phyloP scores from a whole-genome alignment of 108 stramenopile species.

The Cyclotella sp. region DNA sequence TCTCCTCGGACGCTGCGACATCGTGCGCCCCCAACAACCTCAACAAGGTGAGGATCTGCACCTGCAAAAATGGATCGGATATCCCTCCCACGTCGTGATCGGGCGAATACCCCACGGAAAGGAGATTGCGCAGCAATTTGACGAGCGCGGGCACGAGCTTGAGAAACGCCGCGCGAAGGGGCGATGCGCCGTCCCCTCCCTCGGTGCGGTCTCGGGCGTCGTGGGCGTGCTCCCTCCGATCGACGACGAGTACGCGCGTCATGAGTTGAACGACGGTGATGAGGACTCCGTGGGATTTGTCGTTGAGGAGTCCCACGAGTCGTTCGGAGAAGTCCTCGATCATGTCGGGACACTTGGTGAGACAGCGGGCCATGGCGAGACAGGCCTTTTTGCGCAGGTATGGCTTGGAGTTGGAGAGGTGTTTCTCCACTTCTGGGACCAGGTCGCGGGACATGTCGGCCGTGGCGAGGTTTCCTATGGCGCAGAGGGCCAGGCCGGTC shows the following conservation, averaged over 20 bases:
- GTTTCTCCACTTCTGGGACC: conserved; percentile 95
- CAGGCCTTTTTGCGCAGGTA: conserved; percentile 98
- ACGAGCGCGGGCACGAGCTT: conserved; percentile 91
- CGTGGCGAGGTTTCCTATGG: conserved; percentile 98
- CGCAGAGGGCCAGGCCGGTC: conserved; percentile 93
- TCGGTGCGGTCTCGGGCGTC: no score
- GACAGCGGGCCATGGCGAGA: conserved; percentile 92
- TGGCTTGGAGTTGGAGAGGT: conserved; percentile 78
- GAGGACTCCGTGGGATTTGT: conserved; percentile 96
- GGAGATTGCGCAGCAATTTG: conserved; percentile 91
- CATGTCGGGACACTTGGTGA: conserved; percentile 95
- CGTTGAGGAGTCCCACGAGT: conserved; percentile 88
- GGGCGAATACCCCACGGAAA: conserved; percentile 92
- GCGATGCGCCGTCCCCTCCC: conserved; percentile 56
- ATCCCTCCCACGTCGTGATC: conserved; percentile 97
- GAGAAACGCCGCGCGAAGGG: conserved; percentile 73
- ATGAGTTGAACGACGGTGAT: conserved; percentile 96
- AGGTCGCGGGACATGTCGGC: conserved; percentile 96
- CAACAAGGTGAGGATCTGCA: conserved; percentile 90
- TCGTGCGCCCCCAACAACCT: conserved; percentile 87
- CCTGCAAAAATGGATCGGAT: conserved; percentile 96
- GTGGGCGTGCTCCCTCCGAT: conserved; percentile 61
- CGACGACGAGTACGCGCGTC: conserved; percentile 87
- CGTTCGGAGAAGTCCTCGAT: conserved; percentile 96
- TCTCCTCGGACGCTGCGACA: conserved; percentile 88